Percentiles rank a stretch among this genome's conserved stretches.
These are phyloP conservation scores for Nematocida sp. DNA, from an alignment of 371 early-diverging fungal genomes.

Conservation along the genomic window DNA sequence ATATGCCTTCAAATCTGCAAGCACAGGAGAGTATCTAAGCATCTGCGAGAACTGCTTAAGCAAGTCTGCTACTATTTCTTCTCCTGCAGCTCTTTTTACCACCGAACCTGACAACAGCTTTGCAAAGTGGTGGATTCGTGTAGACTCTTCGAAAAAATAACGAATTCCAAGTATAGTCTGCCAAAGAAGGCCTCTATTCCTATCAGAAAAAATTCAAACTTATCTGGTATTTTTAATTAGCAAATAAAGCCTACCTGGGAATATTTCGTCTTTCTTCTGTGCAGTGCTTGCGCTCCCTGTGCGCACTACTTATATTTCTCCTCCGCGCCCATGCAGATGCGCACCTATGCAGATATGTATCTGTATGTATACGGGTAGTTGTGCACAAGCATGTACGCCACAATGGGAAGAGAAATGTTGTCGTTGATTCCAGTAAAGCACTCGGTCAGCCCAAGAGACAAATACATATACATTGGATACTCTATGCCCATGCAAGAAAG, in stretches of 20 bases:
- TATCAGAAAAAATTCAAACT: too few relatives aligned
- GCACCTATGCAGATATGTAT: too few relatives aligned
- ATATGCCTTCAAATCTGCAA: slow-evolving; percentile 18
- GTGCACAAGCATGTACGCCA: slow-evolving; percentile 6
- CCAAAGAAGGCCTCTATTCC: too few relatives aligned
- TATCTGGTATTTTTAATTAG: too few relatives aligned
- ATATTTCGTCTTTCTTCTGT: too few relatives aligned
- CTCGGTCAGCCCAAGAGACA: slow-evolving; percentile 28
- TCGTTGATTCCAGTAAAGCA: slow-evolving; percentile 20
- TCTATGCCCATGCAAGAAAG: background rate
- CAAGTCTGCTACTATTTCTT: background rate
- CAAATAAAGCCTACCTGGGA: too few relatives aligned
- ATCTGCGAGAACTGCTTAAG: slow-evolving; percentile 25
- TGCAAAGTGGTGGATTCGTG: slow-evolving; percentile 5
- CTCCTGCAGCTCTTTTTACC: slow-evolving; percentile 3
- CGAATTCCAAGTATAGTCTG: too few relatives aligned
- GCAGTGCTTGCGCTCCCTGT: too few relatives aligned
- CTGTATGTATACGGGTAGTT: background rate
- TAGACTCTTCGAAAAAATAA: slow-evolving; percentile 4
- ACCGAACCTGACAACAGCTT: background rate
- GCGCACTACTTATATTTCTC: too few relatives aligned
- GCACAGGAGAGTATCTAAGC: slow-evolving; percentile 2
- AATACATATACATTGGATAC: slow-evolving; percentile 29
- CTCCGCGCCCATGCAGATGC: too few relatives aligned
- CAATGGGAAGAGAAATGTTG: slow-evolving; percentile 30